Conservation (phyloP, 192 early-diverging fungal species). For the Entomortierella parvispora region DNA sequence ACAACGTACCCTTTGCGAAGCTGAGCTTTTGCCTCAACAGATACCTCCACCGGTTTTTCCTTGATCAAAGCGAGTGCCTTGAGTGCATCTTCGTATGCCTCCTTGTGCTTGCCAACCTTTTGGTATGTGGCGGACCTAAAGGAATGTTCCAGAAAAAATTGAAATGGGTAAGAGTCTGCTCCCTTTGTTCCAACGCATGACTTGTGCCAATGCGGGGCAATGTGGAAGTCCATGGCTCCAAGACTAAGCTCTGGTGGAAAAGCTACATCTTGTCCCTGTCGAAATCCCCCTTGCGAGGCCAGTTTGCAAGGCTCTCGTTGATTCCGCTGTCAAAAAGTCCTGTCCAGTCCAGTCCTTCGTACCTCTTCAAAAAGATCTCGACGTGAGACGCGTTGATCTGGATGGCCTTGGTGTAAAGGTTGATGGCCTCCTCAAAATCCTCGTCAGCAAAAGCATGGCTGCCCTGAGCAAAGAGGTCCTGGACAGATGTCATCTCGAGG, state of each 20-base stretch:
- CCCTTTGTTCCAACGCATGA: no score
- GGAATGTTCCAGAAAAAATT: background rate
- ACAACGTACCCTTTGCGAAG: slow-evolving; percentile 60
- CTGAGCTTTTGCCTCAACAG: slow-evolving; percentile 71
- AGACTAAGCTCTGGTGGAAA: no score
- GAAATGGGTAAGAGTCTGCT: background rate
- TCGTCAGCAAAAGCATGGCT: slow-evolving; percentile 84
- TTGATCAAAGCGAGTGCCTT: slow-evolving; percentile 65
- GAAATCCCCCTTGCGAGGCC: no score
- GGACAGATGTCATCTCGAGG: slow-evolving; percentile 34
- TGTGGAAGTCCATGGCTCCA: no score
- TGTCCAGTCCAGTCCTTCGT: background rate
- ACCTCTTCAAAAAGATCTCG: slow-evolving; percentile 76
- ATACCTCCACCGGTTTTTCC: slow-evolving; percentile 53
- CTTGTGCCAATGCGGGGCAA: no score
- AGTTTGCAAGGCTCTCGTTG: background rate
- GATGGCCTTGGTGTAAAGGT: slow-evolving; percentile 76
- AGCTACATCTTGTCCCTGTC: no score
- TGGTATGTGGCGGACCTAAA: slow-evolving; percentile 65
- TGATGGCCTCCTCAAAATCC: slow-evolving; percentile 78
- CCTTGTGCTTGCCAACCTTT: slow-evolving; percentile 66
- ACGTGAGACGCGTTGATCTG: slow-evolving; percentile 65
- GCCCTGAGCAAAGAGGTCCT: slow-evolving; percentile 60
- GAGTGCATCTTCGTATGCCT: slow-evolving; percentile 72
- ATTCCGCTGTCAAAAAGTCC: background rate